Evolutionary conservation across 495 filamentous ascomycete species (phyloP).

Genomic region (Trichoderma virens): DNA sequence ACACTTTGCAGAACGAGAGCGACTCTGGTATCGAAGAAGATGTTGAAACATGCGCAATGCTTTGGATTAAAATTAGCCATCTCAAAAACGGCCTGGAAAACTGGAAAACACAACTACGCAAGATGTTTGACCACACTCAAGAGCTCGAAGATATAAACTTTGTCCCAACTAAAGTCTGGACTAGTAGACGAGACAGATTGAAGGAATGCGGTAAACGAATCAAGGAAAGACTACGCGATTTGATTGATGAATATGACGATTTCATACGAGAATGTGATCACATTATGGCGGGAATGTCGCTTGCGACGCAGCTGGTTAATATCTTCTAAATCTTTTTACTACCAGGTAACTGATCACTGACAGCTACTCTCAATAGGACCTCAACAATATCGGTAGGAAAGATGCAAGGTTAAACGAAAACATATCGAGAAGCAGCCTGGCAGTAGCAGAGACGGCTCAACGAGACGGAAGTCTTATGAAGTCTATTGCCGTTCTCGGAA

Average conservation of each 20-base stretch:
- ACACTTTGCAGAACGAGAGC: not conserved
- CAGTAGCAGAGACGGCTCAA: not conserved
- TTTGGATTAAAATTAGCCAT: not conserved
- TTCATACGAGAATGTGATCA: slow-evolving; percentile 1
- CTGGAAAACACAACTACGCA: not conserved
- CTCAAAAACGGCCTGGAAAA: not conserved
- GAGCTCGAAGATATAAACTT: not conserved
- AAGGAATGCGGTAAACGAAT: not conserved
- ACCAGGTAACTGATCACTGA: not conserved
- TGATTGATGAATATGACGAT: not conserved
- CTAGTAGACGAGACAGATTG: not conserved
- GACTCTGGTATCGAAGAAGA: not conserved
- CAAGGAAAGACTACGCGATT: not conserved
- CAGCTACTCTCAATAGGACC: not conserved
- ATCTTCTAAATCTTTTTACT: too few species aligned
- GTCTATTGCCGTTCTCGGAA: not conserved
- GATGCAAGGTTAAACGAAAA: not conserved
- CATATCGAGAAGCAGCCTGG: not conserved
- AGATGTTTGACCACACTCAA: not conserved
- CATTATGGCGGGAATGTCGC: not conserved
- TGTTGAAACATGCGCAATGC: not conserved
- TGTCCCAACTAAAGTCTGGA: not conserved
- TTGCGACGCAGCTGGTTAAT: not conserved
- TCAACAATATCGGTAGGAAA: not conserved
- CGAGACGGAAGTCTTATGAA: not conserved